Conservation (phyloP, 179 eudicot genomes). For the Nepenthes alata region DNA sequence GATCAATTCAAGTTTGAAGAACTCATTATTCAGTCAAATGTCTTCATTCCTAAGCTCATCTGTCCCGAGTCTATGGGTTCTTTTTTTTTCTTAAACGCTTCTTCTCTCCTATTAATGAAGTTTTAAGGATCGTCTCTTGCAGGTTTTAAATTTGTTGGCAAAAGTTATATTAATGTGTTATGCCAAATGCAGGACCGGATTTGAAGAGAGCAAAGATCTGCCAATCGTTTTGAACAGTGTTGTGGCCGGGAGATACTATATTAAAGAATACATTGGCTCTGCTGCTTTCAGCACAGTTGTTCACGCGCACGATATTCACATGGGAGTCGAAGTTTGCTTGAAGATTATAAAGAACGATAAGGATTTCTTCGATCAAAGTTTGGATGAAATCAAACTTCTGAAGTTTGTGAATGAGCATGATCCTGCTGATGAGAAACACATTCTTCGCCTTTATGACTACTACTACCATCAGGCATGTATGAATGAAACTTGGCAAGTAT, state of each 20-base stretch:
- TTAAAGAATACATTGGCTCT: conserved; percentile 89
- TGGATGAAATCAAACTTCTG: conserved; percentile 93
- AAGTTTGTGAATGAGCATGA: conserved; percentile 91
- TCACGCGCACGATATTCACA: conserved; percentile 88
- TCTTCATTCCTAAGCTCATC: neutral
- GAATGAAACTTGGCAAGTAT: too few species aligned
- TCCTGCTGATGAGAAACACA: conserved; percentile 71
- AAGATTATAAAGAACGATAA: conserved; percentile 94
- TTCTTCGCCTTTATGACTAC: conserved; percentile 88
- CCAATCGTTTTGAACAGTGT: conserved; percentile 65
- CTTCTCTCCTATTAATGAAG: neutral
- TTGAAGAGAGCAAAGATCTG: conserved; percentile 84
- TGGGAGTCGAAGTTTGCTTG: conserved; percentile 86
- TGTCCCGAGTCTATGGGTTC: neutral
- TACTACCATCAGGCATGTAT: conserved; percentile 69
- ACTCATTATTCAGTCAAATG: too few species aligned
- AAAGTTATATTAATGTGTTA: conserved; percentile 13
- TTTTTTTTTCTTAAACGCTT: neutral
- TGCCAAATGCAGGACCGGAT: conserved; percentile 63
- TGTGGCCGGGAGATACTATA: conserved; percentile 71
- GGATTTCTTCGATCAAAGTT: conserved; percentile 96
- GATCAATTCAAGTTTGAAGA: too few species aligned
- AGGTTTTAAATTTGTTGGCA: conserved; percentile 5
- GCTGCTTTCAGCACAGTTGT: conserved; percentile 97
- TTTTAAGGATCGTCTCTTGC: conserved; percentile 8